These are phyloP conservation scores for Arabidopsis hybrid DNA, from an alignment of 441 rosid genomes.

Conservation along the genomic window DNA sequence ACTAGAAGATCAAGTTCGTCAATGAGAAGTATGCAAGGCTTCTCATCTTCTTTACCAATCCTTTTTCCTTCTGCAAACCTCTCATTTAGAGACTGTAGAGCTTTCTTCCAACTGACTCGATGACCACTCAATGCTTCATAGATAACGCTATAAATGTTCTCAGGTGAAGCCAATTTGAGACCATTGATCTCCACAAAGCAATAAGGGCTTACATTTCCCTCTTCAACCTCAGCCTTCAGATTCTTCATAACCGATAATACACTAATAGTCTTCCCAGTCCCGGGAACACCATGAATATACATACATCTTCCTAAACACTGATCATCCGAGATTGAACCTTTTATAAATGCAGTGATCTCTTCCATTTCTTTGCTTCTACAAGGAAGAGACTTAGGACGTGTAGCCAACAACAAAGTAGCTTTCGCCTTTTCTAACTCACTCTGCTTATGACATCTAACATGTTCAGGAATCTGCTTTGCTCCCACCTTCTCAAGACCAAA, in stretches of 20 bases:
- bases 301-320: constrained; percentile 94
- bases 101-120: constrained; percentile 93
- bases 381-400: constrained; percentile 86
- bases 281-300: constrained; percentile 97
- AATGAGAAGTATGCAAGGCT: constrained; percentile 90
- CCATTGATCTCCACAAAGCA: constrained; percentile 95
- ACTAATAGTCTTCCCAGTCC: constrained; percentile 99
- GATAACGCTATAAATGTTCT: constrained; percentile 88
- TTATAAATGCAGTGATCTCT: constrained; percentile 80
- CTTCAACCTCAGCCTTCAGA: constrained; percentile 88
- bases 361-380: constrained; percentile 96
- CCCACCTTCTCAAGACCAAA: constrained; percentile 92
- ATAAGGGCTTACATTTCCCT: constrained; percentile 72
- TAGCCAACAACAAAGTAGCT: constrained; percentile 78
- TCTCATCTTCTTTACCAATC: constrained; percentile 63
- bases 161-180: constrained; percentile 91
- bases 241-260: constrained; percentile 86
- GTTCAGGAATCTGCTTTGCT: constrained; percentile 86
- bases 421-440: constrained; percentile 94
- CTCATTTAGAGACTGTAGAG: constrained; percentile 78
- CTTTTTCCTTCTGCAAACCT: constrained; percentile 79
- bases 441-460: constrained; percentile 84
- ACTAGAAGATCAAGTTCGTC: constrained; percentile 98
- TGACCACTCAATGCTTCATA: constrained; percentile 95
- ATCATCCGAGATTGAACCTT: constrained; percentile 85